These are phyloP conservation scores for Pichia sporocuriosa DNA, from an alignment of 805 yeast species.

Conservation along the genomic window DNA sequence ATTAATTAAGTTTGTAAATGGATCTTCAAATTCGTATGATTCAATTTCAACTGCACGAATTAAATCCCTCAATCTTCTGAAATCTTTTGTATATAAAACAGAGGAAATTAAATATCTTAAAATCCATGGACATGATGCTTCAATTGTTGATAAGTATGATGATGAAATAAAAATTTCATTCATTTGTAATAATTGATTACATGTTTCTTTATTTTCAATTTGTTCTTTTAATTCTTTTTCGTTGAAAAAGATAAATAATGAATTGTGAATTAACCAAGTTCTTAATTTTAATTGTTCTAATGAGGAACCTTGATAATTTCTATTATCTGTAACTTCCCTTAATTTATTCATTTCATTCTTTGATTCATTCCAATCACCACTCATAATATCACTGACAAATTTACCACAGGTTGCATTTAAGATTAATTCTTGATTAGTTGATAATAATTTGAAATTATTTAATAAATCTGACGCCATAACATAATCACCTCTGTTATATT, in stretches of 20 bases:
- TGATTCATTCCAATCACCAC: conserved; percentile 46
- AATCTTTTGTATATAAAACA: conserved; percentile 35
- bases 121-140: conserved; percentile 68
- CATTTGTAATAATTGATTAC: conserved; percentile 38
- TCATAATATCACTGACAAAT: conserved; percentile 53
- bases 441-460: conserved; percentile 49
- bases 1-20: conserved; percentile 51
- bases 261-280: conserved; percentile 66
- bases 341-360: conserved; percentile 46
- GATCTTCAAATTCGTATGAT: conserved; percentile 58
- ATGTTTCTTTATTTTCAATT: background rate
- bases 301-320: conserved; percentile 44
- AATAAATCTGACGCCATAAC: conserved; percentile 51
- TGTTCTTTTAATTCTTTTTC: conserved; percentile 8
- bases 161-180: conserved; percentile 53
- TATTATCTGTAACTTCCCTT: conserved; percentile 52
- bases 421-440: conserved; percentile 43
- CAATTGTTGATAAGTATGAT: conserved; percentile 58
- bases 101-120: conserved; percentile 59
- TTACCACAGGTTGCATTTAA: conserved; percentile 63
- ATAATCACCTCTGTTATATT: conserved; percentile 59
- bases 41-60: conserved; percentile 54
- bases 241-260: conserved; percentile 51
- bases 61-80: conserved; percentile 51
- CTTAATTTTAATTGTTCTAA: conserved; percentile 54